These are phyloP conservation scores for Cryphonectria nitschkei DNA, from an alignment of 2,329 filamentous ascomycete species.

Conservation along the genomic window DNA sequence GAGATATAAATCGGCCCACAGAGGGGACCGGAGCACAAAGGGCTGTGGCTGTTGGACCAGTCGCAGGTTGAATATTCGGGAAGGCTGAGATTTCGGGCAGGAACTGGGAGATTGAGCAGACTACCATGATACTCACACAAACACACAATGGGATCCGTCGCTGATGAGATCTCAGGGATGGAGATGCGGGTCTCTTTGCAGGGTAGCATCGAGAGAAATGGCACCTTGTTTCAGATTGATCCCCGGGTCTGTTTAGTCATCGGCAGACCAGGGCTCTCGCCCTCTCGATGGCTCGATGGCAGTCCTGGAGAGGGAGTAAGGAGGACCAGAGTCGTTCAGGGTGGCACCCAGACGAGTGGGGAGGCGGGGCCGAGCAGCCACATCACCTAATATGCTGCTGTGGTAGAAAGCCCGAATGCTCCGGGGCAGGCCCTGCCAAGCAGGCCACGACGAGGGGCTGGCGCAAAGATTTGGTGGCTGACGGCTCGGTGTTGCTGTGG, in stretches of 20 bases:
- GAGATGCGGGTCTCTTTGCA: slow-evolving; percentile 21
- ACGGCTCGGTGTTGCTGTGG: not conserved
- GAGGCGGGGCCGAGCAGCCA: slow-evolving; percentile 2
- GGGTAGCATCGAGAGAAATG: slow-evolving; percentile 28
- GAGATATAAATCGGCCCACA: not conserved
- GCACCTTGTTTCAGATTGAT: slow-evolving; percentile 29
- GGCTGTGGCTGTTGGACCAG: not conserved
- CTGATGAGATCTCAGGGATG: slow-evolving; percentile 15
- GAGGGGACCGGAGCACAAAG: not conserved
- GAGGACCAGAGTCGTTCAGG: not conserved
- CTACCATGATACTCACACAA: not conserved
- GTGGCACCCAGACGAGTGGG: slow-evolving; percentile 13
- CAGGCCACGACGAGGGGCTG: slow-evolving; percentile 4
- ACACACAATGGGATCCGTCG: not conserved
- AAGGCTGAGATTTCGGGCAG: slow-evolving; percentile 9
- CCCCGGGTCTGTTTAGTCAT: slow-evolving; percentile 21
- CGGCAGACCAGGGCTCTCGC: slow-evolving; percentile 9
- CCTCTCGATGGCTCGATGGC: slow-evolving; percentile 16
- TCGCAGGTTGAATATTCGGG: not conserved
- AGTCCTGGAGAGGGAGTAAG: not conserved
- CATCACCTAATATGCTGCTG: not conserved
- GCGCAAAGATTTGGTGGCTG: not conserved
- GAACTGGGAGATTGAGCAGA: slow-evolving; percentile 8
- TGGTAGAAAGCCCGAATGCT: slow-evolving; percentile 8
- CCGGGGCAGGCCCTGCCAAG: slow-evolving; percentile 1